Percentiles rank a stretch among this genome's conserved stretches.
phyloP scores from a whole-genome alignment of 352 stramenopile species.

The Phytophthora ramorum region DNA sequence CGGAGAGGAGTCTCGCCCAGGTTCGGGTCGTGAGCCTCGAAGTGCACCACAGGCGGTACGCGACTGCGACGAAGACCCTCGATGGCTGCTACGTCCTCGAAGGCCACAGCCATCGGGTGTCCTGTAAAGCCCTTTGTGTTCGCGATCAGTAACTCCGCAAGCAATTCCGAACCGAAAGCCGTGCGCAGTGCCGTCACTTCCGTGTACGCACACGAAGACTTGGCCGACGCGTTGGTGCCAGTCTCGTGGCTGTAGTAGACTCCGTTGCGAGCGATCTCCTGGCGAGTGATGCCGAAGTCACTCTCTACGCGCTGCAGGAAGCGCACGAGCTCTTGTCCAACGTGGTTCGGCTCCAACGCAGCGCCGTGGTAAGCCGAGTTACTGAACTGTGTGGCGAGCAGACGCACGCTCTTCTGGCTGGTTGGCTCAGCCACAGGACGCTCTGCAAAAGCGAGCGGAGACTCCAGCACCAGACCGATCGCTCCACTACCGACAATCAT shows the following conservation, averaged over 20 bases:
- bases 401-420: slow-evolving; percentile 51
- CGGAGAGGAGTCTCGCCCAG: slow-evolving; percentile 56
- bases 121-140: slow-evolving; percentile 96
- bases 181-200: slow-evolving; percentile 81
- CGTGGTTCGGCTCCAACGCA: slow-evolving; percentile 93
- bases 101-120: slow-evolving; percentile 97
- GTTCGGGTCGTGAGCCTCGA: slow-evolving; percentile 84
- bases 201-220: slow-evolving; percentile 94
- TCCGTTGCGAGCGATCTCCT: slow-evolving; percentile 91
- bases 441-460: slow-evolving; percentile 40
- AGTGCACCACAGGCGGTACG: slow-evolving; percentile 94
- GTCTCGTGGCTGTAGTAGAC: slow-evolving; percentile 99
- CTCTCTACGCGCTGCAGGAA: slow-evolving; percentile 91
- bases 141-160: slow-evolving; percentile 82
- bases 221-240: slow-evolving; percentile 94
- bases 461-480: slow-evolving; percentile 84
- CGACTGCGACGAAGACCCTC: slow-evolving; percentile 88
- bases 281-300: slow-evolving; percentile 92
- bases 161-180: slow-evolving; percentile 75
- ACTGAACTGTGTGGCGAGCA: slow-evolving; percentile 94
- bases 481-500: slow-evolving; percentile 95
- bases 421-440: background rate
- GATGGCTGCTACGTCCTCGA: slow-evolving; percentile 96
- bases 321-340: slow-evolving; percentile 91
- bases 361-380: slow-evolving; percentile 97